A percentile compares a stretch with the other conserved stretches of the same genome.
Evolutionary conservation across 2,329 filamentous ascomycete species (phyloP).

Genomic region (Polytolypa hystricis): DNA sequence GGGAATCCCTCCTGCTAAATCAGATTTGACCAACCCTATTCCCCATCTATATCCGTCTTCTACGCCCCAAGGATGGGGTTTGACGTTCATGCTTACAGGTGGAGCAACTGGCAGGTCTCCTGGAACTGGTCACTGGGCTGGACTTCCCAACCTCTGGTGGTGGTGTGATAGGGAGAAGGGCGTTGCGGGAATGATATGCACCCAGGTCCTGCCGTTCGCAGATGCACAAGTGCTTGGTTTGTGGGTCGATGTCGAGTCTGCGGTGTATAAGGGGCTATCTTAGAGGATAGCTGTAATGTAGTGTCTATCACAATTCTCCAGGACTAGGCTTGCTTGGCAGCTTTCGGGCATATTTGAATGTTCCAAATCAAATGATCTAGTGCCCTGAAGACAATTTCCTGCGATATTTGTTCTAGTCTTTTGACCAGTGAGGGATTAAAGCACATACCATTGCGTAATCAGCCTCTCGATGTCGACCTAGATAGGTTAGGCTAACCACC

Average conservation of each 20-base stretch:
- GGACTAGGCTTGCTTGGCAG: too few relatives aligned
- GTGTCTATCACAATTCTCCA: too few relatives aligned
- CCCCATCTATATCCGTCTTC: constrained; percentile 40
- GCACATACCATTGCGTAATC: too few relatives aligned
- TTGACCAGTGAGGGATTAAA: too few relatives aligned
- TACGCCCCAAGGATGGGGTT: constrained; percentile 52
- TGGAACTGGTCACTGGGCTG: constrained; percentile 47
- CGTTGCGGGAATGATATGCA: constrained; percentile 42
- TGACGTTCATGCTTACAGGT: constrained; percentile 48
- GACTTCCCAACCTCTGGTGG: constrained; percentile 51
- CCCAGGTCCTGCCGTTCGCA: constrained; percentile 42
- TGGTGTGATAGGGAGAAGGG: constrained; percentile 52
- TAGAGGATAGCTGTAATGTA: too few relatives aligned
- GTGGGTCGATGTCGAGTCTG: constrained; percentile 24
- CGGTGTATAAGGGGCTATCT: background rate
- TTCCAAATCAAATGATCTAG: too few relatives aligned
- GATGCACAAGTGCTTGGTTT: constrained; percentile 32
- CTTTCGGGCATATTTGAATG: too few relatives aligned
- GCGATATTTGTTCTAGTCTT: too few relatives aligned
- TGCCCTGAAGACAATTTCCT: too few relatives aligned
- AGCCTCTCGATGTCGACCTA: too few relatives aligned
- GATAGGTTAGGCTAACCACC: too few relatives aligned
- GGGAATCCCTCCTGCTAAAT: constrained; percentile 37
- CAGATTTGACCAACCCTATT: constrained; percentile 37
- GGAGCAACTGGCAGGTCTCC: constrained; percentile 42